A percentile compares a stretch with the other conserved stretches of the same genome.
Evolutionary conservation across 202 grass and related monocot genomes (phyloP).

Genomic region (Carex arenaria): DNA sequence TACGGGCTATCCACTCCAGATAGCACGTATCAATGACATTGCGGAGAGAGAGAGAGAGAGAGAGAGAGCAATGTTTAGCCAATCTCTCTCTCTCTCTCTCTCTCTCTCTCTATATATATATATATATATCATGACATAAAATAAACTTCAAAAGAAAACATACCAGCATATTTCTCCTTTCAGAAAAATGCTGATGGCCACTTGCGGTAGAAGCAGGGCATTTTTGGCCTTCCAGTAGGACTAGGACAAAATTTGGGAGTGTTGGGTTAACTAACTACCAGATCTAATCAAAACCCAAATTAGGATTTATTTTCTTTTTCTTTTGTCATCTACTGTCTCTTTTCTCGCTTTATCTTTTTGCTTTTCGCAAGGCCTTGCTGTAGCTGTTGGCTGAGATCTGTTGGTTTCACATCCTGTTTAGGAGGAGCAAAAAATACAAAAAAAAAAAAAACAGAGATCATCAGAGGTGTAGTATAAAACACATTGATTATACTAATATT

Average conservation of each 20-base stretch:
- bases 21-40: no score
- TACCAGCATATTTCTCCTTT: slow-evolving; percentile 14
- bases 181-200: slow-evolving; percentile 2
- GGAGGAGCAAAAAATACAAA: background rate
- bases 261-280: background rate
- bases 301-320: background rate
- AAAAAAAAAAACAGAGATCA: background rate
- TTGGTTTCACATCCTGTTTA: slow-evolving; percentile 43
- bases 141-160: slow-evolving; percentile 13
- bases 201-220: background rate
- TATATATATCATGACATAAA: background rate
- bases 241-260: slow-evolving; percentile 9
- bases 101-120: no score
- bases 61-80: no score
- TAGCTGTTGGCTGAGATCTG: slow-evolving; percentile 61
- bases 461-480: slow-evolving; percentile 10
- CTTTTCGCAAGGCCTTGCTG: slow-evolving; percentile 55
- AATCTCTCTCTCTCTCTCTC: no score
- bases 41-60: no score
- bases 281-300: slow-evolving; percentile 16
- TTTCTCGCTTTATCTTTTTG: slow-evolving; percentile 49
- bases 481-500: slow-evolving; percentile 10
- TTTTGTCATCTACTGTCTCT: slow-evolving; percentile 57
- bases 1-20: no score
- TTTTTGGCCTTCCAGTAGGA: slow-evolving; percentile 3